Evolutionary conservation across 2,329 filamentous ascomycete species (phyloP), one percentile per base, ranked within the genome.

Genomic region (Colletotrichum graminicola): DNA sequence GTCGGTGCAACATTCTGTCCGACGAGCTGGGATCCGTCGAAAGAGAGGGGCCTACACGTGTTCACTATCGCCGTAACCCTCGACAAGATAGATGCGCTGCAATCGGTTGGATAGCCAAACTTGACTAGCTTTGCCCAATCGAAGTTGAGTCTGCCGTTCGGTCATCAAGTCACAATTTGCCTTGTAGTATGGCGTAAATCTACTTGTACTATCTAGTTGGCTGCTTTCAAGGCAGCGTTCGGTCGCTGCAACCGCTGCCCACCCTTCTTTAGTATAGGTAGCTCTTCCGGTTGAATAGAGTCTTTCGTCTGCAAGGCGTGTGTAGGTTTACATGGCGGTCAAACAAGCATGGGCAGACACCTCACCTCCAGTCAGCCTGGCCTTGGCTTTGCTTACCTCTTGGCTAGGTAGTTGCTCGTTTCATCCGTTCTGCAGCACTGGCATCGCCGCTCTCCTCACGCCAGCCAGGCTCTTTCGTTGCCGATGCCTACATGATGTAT

Each of bases 1-100:
- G 56, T 62, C 67, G 67, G 67, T 26, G 56, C 62, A 71, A 67
- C 51, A 43, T 71, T 71, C 62, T 62, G 34, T 62, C 67, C 67
- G 67, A 66, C 16, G 8, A 36, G 34, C 26, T 26, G 21, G n/a
- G 60, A 29, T 29, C 29, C 29, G 29, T 29, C 29, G 29, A 29
- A 29, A 7, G 6, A 5, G 36, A 14, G 34, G 5, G n/a, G 32
- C 39, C 16, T 41, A 18, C 39, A 1, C 39, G 39, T 21, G 18
- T 21, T 43, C n/a, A 21, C 43, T n/a, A 45, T 45, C 7, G 8
- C 43, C 43, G 10, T 23, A 5, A 47, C n/a, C 45, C n/a, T 47
- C 21, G 21, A 45, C 43, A n/a, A 21, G 8, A 16, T 21, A 43
- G 41, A 43, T 21, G 7, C 5, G 6, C 41, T 6, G 18, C 41